These are phyloP conservation scores for Xylaria acuta DNA, from an alignment of 495 filamentous ascomycete species.

Conservation along the genomic window DNA sequence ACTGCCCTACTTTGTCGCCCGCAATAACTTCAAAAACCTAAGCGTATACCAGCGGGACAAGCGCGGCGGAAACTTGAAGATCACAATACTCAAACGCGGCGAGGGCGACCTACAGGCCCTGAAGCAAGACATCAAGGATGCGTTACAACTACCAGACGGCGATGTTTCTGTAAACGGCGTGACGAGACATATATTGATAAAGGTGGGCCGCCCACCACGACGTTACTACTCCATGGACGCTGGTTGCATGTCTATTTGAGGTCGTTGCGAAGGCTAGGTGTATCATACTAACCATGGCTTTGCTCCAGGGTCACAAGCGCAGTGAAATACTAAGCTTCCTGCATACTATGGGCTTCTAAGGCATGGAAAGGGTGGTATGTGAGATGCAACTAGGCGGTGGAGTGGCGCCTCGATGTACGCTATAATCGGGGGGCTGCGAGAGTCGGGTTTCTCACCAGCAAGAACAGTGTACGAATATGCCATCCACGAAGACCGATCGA, in stretches of 20 bases:
- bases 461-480: constrained; percentile 13
- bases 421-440: neutral
- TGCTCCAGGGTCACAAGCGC: constrained; percentile 31
- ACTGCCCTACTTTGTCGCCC: constrained; percentile 75
- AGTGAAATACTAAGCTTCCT: constrained; percentile 33
- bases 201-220: constrained; percentile 45
- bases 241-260: neutral
- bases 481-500: neutral
- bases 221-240: neutral
- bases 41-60: constrained; percentile 81
- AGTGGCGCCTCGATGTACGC: neutral
- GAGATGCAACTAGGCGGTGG: neutral
- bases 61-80: constrained; percentile 75
- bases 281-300: neutral
- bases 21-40: constrained; percentile 72
- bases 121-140: constrained; percentile 48
- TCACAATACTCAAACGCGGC: constrained; percentile 78
- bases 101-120: constrained; percentile 71
- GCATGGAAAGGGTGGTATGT: neutral
- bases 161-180: constrained; percentile 57
- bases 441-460: neutral
- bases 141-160: constrained; percentile 26
- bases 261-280: neutral
- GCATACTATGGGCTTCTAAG: constrained; percentile 32
- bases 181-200: constrained; percentile 65